Evolutionary conservation across 2,329 filamentous ascomycete species (phyloP).

Genomic region (Cladosporium sphaerospermum): DNA sequence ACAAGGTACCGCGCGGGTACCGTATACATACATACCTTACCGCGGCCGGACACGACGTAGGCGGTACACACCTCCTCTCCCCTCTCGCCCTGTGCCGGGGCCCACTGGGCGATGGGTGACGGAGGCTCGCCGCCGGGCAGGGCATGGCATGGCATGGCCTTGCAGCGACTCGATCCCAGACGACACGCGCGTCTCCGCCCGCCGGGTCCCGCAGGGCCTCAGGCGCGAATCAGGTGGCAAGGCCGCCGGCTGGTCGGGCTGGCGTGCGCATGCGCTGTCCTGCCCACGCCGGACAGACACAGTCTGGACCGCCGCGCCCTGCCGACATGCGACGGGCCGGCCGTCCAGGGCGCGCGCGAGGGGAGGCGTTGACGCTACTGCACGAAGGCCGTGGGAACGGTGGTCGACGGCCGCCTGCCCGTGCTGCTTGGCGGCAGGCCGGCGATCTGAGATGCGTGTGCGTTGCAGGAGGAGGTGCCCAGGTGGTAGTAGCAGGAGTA

Average conservation of each 20-base stretch:
- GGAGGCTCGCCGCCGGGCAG: too few species aligned
- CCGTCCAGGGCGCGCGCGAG: slow-evolving; percentile 2
- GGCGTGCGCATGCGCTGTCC: slow-evolving; percentile 7
- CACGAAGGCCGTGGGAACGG: too few species aligned
- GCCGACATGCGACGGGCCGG: slow-evolving; percentile 3
- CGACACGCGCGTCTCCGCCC: too few species aligned
- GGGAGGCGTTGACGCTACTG: background rate
- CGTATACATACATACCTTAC: background rate
- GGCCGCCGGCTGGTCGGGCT: background rate
- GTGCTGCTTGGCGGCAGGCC: too few species aligned
- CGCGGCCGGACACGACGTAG: too few species aligned
- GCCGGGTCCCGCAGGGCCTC: background rate
- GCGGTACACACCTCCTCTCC: background rate
- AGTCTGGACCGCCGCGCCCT: background rate
- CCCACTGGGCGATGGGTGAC: too few species aligned
- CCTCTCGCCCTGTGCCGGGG: background rate
- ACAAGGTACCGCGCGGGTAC: background rate
- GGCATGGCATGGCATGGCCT: too few species aligned
- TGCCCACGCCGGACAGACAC: background rate
- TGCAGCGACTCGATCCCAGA: too few species aligned
- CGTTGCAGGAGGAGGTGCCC: too few species aligned
- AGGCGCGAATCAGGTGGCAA: slow-evolving; percentile 1
- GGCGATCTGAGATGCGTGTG: background rate
- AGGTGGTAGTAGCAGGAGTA: too few species aligned
- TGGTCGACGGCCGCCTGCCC: too few species aligned